Evolutionary conservation across 2,329 filamentous ascomycete species (phyloP), one percentile per base, ranked within the genome.

Genomic region (Colletotrichum sojae): DNA sequence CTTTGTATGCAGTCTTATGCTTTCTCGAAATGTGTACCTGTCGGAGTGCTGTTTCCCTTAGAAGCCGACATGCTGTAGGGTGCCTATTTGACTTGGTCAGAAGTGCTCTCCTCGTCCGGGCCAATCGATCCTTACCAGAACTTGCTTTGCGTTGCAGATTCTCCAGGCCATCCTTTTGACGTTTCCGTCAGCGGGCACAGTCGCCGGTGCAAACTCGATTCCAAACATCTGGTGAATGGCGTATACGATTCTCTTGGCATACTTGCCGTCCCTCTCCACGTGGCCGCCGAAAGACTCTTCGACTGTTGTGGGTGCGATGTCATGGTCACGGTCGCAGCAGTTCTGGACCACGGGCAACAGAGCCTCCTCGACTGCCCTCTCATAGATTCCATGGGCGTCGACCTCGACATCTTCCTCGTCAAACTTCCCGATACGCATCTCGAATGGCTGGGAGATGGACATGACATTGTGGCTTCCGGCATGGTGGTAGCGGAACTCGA

Each of bases 401-500:
- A 87, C 80, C 54, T 90, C 86, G 4, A 90, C 85, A 12, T 94
- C 92, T 59, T 94, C 92, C 40, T 90, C 88, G 71, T 94, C 92
- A 75, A 97, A 97, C 51, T 90, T 91, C 39, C 88, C 85, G 71
- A 98, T 94, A 53, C 91, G 90, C 65, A 98, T 92, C 79, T 98
- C 95, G 75, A 99, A 99, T 0, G 96, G 95, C 73, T 94, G 89
- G 5, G 95, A 98, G 70, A 98, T 93, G 18, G 94, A 90, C 93
- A 99, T 96, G 76, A 97, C 95, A 73, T 92, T 94, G 81, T 99
- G 94, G 75, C 92, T 92, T 64, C 94, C 94, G 73, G 94, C 91
- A 80, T 99, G 96, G 81, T 99, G 96, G 81, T 98, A 98, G 48
- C 96, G 91, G 84, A 99, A 97, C 77, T 99, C 96, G 76, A 97